These are phyloP conservation scores for Anastatica hierochuntica DNA, from an alignment of 345 rosid genomes.

Conservation along the genomic window DNA sequence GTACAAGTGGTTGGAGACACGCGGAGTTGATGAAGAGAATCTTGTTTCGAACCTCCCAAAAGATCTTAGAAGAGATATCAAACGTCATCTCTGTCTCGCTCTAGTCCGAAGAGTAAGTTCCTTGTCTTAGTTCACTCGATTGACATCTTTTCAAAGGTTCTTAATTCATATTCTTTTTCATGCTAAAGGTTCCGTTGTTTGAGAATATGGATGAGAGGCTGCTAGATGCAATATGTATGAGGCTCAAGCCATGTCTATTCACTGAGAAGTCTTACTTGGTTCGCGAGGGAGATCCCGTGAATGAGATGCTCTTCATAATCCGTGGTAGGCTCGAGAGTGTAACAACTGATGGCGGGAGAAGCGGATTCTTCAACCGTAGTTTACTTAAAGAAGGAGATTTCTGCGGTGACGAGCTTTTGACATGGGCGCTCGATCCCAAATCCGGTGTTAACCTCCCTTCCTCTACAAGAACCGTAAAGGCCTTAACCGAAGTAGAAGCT, in stretches of 20 bases:
- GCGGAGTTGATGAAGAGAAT: conserved; percentile 89
- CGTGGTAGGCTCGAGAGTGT: conserved; percentile 93
- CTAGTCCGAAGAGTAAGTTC: conserved; percentile 78
- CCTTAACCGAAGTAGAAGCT: conserved; percentile 80
- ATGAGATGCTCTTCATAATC: conserved; percentile 91
- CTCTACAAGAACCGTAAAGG: conserved; percentile 84
- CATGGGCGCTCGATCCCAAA: conserved; percentile 96
- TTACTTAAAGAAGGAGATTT: conserved; percentile 83
- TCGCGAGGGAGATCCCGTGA: conserved; percentile 94
- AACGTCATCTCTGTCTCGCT: conserved; percentile 89
- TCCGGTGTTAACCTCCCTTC: conserved; percentile 77
- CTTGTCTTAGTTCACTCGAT: not conserved
- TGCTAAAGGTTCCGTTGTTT: conserved; percentile 70
- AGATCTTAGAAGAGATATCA: conserved; percentile 94
- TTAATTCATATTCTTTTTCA: not conserved
- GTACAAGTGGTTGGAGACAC: conserved; percentile 93
- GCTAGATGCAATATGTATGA: conserved; percentile 89
- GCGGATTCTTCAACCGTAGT: conserved; percentile 75
- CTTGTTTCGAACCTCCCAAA: conserved; percentile 84
- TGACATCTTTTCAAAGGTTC: not conserved
- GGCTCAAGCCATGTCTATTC: conserved; percentile 76
- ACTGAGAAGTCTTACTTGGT: conserved; percentile 80
- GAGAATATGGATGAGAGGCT: conserved; percentile 90
- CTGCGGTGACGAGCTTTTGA: conserved; percentile 92
- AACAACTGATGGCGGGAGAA: conserved; percentile 92